Percentiles rank a stretch among this genome's conserved stretches.
Evolutionary conservation across 2,329 filamentous ascomycete species (phyloP).

Genomic region (Microdochium nivale): DNA sequence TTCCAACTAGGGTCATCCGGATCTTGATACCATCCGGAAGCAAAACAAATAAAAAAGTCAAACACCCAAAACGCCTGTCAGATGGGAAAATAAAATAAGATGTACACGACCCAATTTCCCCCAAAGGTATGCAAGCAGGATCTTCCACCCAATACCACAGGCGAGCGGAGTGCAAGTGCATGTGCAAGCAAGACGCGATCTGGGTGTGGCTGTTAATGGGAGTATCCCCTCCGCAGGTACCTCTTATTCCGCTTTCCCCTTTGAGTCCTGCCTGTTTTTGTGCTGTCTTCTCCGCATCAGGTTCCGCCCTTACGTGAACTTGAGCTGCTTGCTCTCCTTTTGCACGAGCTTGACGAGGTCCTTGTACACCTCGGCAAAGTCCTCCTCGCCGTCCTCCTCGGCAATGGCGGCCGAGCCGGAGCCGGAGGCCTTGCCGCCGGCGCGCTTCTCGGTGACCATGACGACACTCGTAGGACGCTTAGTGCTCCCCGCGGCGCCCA

Average conservation of each 20-base stretch:
- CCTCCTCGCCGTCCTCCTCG: slow-evolving; percentile 37
- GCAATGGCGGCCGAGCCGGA: slow-evolving; percentile 26
- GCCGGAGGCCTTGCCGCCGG: slow-evolving; percentile 21
- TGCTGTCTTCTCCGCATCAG: too few species aligned
- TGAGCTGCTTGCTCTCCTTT: slow-evolving; percentile 54
- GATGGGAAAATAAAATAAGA: slow-evolving; percentile 1
- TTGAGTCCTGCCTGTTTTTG: too few species aligned
- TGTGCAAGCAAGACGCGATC: too few species aligned
- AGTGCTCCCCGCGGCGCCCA: slow-evolving; percentile 86
- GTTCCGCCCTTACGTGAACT: slow-evolving; percentile 33
- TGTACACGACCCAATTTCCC: background rate
- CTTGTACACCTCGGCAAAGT: slow-evolving; percentile 55
- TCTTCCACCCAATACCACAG: too few species aligned
- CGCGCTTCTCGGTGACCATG: slow-evolving; percentile 63
- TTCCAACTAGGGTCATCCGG: background rate
- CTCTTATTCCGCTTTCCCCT: too few species aligned
- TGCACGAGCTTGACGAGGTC: slow-evolving; percentile 57
- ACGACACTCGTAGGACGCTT: slow-evolving; percentile 96
- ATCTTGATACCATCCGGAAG: background rate
- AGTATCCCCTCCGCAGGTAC: too few species aligned
- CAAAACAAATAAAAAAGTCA: background rate
- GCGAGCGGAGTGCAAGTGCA: too few species aligned
- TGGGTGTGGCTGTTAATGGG: too few species aligned
- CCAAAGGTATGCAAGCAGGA: too few species aligned
- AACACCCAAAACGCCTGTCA: slow-evolving; percentile 5